Base-by-base conservation (phyloP, 306 rosid genomes). In the Cicer arietinum region DNA sequence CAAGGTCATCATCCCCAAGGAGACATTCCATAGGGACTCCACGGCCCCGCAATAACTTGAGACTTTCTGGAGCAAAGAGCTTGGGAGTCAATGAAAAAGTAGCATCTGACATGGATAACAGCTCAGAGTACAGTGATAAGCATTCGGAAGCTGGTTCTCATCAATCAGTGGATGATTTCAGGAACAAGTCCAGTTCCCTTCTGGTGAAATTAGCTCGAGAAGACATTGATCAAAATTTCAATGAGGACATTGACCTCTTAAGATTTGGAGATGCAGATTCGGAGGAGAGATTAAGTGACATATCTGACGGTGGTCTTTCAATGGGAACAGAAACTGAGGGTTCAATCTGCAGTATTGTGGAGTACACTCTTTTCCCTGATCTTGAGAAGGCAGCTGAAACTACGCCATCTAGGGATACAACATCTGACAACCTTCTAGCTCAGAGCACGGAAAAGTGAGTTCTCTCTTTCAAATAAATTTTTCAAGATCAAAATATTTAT, bases 261-360 rank as follows among this genome's bases (percentile, higher is more conserved):
- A 83, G 95, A 69, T 92, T 95, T 82, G 98, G 96, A 37, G 92
- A 90, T 70, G 99, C 81, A 52, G 98, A 95, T 87, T 86, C 99
- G 7, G 97, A 91, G 68, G 99, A 89, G 92, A 86, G 98, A 81
- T 80, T 95, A 79, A 95, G 99, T 62, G 99, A 95, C 82, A 95
- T 95, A 84, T 95, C 99, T 46, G 99, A 95, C 62, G 90, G 99
- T n/a, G 99, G 83, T 75, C 98, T 95, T 68, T 95, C 99, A 45
- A 95, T 95, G 99, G 99, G 99, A 78, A 90, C 99, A 16, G 99
- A 95, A 92, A 95, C 99, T 13, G 99, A 95, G 13, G 97, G 93
- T 56, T 95, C 99, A 20, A 86, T 92, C 41, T 67, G 87, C 79
- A 92, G 99, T 73, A 88, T 90, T 80, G 96, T 95, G 84, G 99